These are phyloP conservation scores for Brettanomyces bruxellensis DNA, from an alignment of 805 yeast genomes.

Conservation along the genomic window DNA sequence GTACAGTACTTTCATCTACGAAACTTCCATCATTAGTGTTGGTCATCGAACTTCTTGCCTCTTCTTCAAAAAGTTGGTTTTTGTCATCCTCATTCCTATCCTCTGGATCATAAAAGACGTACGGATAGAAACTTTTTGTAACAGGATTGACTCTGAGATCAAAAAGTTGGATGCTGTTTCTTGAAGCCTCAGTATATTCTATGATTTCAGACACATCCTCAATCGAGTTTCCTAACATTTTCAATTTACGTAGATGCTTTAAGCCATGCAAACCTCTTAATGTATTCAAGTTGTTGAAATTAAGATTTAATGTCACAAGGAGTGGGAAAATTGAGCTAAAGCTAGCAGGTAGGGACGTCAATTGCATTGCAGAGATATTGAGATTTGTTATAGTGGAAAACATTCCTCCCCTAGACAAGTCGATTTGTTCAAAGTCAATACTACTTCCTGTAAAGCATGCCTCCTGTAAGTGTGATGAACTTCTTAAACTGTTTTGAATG, in stretches of 20 bases:
- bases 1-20: slow-evolving; percentile 22
- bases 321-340: slow-evolving; percentile 36
- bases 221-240: slow-evolving; percentile 38
- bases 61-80: background rate
- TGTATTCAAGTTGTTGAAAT: slow-evolving; percentile 34
- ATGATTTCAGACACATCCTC: slow-evolving; percentile 24
- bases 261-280: slow-evolving; percentile 28
- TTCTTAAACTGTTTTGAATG: slow-evolving; percentile 9
- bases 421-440: slow-evolving; percentile 4
- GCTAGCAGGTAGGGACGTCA: slow-evolving; percentile 29
- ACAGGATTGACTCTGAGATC: slow-evolving; percentile 44
- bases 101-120: slow-evolving; percentile 41
- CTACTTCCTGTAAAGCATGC: slow-evolving; percentile 28
- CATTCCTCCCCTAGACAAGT: background rate
- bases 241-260: slow-evolving; percentile 29
- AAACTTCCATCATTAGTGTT: background rate
- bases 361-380: slow-evolving; percentile 38
- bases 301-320: slow-evolving; percentile 37
- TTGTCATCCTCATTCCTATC: slow-evolving; percentile 7
- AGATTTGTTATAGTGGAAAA: slow-evolving; percentile 30
- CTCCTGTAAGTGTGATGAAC: slow-evolving; percentile 17
- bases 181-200: slow-evolving; percentile 20
- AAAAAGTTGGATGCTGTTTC: slow-evolving; percentile 28
- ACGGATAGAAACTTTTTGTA: slow-evolving; percentile 40
- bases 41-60: slow-evolving; percentile 1